A percentile compares a stretch with the other conserved stretches of the same genome.
Evolutionary conservation across 805 yeast species (phyloP).

Genomic region (fission yeast (Schizosaccharomyces pombe)): DNA sequence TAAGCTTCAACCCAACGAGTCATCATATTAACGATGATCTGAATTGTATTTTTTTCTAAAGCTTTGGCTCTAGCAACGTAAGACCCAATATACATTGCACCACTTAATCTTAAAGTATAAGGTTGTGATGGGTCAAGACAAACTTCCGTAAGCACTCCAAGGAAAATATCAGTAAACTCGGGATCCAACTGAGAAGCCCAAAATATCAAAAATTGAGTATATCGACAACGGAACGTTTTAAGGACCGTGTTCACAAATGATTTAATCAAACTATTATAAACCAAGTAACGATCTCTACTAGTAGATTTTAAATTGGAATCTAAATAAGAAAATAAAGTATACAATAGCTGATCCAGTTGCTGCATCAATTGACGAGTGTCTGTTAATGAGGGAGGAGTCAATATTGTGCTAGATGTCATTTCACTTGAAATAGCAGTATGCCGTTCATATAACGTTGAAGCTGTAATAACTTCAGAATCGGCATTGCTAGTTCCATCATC

Average conservation of each 20-base stretch:
- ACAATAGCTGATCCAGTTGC: slow-evolving; percentile 50
- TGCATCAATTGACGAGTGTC: slow-evolving; percentile 4
- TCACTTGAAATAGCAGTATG: background rate
- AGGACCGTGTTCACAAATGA: slow-evolving; percentile 58
- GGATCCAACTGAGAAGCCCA: slow-evolving; percentile 58
- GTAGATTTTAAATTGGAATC: slow-evolving; percentile 11
- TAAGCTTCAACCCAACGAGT: slow-evolving; percentile 65
- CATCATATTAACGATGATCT: slow-evolving; percentile 58
- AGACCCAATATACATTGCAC: slow-evolving; percentile 63
- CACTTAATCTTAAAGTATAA: slow-evolving; percentile 24
- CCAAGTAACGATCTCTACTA: slow-evolving; percentile 37
- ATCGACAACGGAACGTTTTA: slow-evolving; percentile 75
- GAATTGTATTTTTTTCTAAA: slow-evolving; percentile 44
- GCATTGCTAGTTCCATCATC: slow-evolving; percentile 14
- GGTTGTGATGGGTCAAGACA: slow-evolving; percentile 50
- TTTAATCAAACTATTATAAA: slow-evolving; percentile 53
- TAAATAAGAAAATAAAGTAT: slow-evolving; percentile 30
- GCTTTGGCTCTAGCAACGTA: slow-evolving; percentile 67
- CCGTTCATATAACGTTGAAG: background rate
- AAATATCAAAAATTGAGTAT: slow-evolving; percentile 64
- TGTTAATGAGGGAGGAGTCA: background rate
- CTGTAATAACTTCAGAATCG: background rate
- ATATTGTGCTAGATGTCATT: background rate
- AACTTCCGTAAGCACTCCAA: slow-evolving; percentile 58
- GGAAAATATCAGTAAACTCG: slow-evolving; percentile 60